A percentile compares a stretch with the other conserved stretches of the same genome.
These are phyloP conservation scores for Aspergillus niger DNA, from an alignment of 2,329 filamentous ascomycete genomes.

Conservation along the genomic window DNA sequence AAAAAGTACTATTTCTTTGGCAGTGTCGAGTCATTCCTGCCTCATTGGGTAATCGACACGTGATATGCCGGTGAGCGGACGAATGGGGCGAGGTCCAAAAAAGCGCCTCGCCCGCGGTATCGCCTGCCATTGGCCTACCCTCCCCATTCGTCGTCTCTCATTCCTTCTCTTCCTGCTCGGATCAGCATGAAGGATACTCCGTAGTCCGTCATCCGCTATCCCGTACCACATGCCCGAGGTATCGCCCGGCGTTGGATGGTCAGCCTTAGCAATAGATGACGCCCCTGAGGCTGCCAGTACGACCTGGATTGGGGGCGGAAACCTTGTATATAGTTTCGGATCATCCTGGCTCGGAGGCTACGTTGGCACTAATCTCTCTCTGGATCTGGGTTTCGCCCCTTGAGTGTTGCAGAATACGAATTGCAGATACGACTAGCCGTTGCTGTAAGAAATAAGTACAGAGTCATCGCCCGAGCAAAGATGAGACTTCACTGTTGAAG, in stretches of 20 bases:
- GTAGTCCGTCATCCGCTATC: neutral
- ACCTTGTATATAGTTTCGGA: neutral
- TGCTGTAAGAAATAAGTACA: neutral
- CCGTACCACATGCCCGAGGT: too few relatives aligned
- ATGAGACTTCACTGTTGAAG: neutral
- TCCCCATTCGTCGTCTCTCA: neutral
- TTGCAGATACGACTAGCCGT: neutral
- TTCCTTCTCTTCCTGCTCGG: neutral
- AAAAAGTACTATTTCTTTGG: too few relatives aligned
- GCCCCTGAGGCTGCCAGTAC: neutral
- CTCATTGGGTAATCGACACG: constrained; percentile 20
- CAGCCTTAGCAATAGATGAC: neutral
- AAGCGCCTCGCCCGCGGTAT: neutral
- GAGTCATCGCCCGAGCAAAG: neutral
- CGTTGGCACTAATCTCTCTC: neutral
- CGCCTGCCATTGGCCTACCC: neutral
- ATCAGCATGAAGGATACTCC: neutral
- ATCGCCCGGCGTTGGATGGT: too few relatives aligned
- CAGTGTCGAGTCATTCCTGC: neutral
- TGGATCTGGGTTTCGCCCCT: neutral
- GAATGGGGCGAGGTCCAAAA: neutral
- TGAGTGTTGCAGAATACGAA: neutral
- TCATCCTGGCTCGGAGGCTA: neutral
- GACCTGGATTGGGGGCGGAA: neutral
- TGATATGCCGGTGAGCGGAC: constrained; percentile 29